Percentiles rank a stretch among this genome's conserved stretches.
Evolutionary conservation across 164 flowering plant species (phyloP).

Genomic region (Nymphaea thermarum): DNA sequence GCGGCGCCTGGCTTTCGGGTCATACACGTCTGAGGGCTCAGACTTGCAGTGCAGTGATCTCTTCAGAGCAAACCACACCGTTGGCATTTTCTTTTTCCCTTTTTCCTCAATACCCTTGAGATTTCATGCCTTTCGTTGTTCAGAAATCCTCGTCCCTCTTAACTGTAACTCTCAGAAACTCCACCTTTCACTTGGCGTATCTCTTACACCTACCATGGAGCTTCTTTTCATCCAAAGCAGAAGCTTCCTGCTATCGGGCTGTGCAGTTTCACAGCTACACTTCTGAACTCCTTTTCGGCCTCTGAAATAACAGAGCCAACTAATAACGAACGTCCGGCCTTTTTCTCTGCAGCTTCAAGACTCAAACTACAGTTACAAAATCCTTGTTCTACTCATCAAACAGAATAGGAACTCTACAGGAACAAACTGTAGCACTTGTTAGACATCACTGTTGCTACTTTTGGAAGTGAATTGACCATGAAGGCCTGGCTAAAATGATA

Average conservation of each 20-base stretch:
- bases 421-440: no score
- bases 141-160: background rate
- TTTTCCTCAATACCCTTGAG: constrained; percentile 1
- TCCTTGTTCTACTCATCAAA: no score
- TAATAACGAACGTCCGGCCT: background rate
- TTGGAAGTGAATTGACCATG: background rate
- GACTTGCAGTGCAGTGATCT: constrained; percentile 84
- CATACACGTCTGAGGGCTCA: constrained; percentile 73
- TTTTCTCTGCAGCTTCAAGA: no score
- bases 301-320: background rate
- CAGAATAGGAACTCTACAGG: no score
- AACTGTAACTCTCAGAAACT: background rate
- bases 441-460: no score
- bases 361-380: no score
- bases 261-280: background rate
- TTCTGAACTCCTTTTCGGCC: background rate
- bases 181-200: background rate
- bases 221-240: no score
- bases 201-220: background rate
- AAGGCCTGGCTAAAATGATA: background rate
- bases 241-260: background rate
- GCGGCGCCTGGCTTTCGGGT: constrained; percentile 59
- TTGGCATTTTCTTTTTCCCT: constrained; percentile 38
- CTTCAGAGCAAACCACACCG: constrained; percentile 85
- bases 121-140: constrained; percentile 1